phyloP scores from a whole-genome alignment of 1,139 yeast species.

The Hyphopichia buzzinii region DNA sequence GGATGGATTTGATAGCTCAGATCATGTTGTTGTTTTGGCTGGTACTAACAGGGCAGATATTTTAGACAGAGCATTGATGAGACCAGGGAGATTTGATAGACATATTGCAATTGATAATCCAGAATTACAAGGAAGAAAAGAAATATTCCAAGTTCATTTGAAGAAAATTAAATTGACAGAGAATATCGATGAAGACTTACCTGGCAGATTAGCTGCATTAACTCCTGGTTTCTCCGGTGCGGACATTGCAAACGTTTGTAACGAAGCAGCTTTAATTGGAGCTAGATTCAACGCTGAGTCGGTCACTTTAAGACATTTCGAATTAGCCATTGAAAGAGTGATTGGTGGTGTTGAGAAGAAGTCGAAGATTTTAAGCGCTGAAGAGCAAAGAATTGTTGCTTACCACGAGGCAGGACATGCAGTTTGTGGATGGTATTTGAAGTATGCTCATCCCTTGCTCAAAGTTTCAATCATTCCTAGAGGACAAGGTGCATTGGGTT shows the following conservation, averaged over 20 bases:
- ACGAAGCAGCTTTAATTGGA: slow-evolving; percentile 80
- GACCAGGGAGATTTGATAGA: slow-evolving; percentile 86
- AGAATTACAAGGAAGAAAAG: slow-evolving; percentile 75
- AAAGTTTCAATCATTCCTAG: slow-evolving; percentile 82
- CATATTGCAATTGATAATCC: slow-evolving; percentile 73
- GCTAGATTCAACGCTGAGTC: slow-evolving; percentile 61
- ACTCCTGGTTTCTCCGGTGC: slow-evolving; percentile 89
- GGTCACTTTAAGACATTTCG: slow-evolving; percentile 65
- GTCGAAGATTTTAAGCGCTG: slow-evolving; percentile 63
- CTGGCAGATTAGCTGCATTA: slow-evolving; percentile 72
- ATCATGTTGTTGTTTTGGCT: slow-evolving; percentile 77
- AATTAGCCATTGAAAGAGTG: slow-evolving; percentile 78
- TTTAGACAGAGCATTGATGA: slow-evolving; percentile 68
- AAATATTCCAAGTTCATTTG: slow-evolving; percentile 69
- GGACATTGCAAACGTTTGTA: slow-evolving; percentile 80
- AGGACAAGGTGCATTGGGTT: slow-evolving; percentile 82
- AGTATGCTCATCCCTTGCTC: slow-evolving; percentile 71
- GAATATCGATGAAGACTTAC: slow-evolving; percentile 45
- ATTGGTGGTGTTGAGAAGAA: slow-evolving; percentile 79
- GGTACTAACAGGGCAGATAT: slow-evolving; percentile 84
- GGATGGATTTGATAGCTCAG: slow-evolving; percentile 77
- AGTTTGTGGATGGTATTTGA: slow-evolving; percentile 72
- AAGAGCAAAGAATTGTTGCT: slow-evolving; percentile 73
- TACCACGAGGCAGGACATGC: slow-evolving; percentile 88
- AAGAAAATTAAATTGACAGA: slow-evolving; percentile 55